Conservation (phyloP, 129 eudicot genomes). For the Artemisia tridentata region DNA sequence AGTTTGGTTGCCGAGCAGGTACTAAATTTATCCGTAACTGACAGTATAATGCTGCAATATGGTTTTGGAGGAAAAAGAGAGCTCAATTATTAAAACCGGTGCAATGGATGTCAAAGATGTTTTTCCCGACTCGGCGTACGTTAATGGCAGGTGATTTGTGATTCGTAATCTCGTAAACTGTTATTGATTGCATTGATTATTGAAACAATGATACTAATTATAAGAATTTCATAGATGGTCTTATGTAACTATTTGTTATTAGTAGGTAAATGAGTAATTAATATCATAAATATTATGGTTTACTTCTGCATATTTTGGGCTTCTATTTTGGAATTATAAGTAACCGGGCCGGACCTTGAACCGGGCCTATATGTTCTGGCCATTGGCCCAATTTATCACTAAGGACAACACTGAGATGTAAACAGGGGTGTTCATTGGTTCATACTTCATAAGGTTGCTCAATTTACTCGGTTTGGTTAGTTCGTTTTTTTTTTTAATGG, state of each 20-base stretch:
- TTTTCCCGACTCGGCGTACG: constrained; percentile 38
- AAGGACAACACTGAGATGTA: no score
- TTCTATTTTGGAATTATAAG: no score
- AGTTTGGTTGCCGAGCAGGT: constrained; percentile 97
- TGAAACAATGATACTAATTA: constrained; percentile 1
- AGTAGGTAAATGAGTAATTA: no score
- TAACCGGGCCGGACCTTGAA: no score
- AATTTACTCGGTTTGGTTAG: no score
- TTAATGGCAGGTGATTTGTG: constrained; percentile 43
- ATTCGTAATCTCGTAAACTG: constrained; percentile 1
- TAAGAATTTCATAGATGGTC: constrained; percentile 17
- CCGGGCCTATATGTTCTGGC: no score
- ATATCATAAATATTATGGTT: no score
- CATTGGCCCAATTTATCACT: no score
- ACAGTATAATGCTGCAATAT: constrained; percentile 80
- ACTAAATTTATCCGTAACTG: constrained; percentile 76
- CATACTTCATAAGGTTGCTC: no score
- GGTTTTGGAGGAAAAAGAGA: constrained; percentile 94
- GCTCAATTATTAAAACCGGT: constrained; percentile 60
- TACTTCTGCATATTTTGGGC: no score
- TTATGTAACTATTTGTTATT: constrained; percentile 6
- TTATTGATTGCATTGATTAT: constrained; percentile 7
- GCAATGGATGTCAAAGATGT: constrained; percentile 57
- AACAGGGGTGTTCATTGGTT: no score
- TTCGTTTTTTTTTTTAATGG: no score